Conservation (phyloP, 129 eudicot genomes). For the Flaveria linearis region DNA sequence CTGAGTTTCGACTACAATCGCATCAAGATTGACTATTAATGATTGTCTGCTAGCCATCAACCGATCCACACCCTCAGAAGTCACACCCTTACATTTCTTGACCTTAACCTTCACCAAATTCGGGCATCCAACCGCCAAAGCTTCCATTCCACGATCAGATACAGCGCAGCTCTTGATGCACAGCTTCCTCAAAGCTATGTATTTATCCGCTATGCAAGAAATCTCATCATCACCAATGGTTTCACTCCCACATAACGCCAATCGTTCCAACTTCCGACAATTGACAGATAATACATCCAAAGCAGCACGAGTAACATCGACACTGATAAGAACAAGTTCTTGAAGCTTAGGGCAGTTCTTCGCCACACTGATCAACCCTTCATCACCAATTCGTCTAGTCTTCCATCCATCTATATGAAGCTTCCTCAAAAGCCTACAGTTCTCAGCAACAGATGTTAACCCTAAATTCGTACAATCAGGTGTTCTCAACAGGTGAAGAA, state of each 20-base stretch:
- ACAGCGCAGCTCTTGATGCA: slow-evolving; percentile 79
- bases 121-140: slow-evolving; percentile 74
- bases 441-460: slow-evolving; percentile 46
- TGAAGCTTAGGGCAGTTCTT: slow-evolving; percentile 57
- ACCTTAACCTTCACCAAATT: slow-evolving; percentile 81
- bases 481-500: slow-evolving; percentile 58
- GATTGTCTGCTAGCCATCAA: slow-evolving; percentile 55
- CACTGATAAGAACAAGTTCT: slow-evolving; percentile 67
- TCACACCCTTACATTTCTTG: slow-evolving; percentile 75
- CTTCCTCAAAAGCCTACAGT: slow-evolving; percentile 62
- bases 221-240: slow-evolving; percentile 71
- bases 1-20: slow-evolving; percentile 45
- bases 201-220: slow-evolving; percentile 70
- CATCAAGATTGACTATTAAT: slow-evolving; percentile 62
- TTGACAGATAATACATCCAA: slow-evolving; percentile 49
- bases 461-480: slow-evolving; percentile 74
- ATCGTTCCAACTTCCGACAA: slow-evolving; percentile 58
- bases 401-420: slow-evolving; percentile 85
- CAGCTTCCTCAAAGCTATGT: slow-evolving; percentile 60
- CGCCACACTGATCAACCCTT: slow-evolving; percentile 58
- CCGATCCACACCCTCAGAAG: slow-evolving; percentile 57
- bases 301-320: slow-evolving; percentile 55
- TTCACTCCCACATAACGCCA: slow-evolving; percentile 76
- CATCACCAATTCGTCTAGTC: slow-evolving; percentile 60
- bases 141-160: slow-evolving; percentile 74